These are phyloP conservation scores for Coprinopsis marcescibilis DNA, from an alignment of 768 basidiomycete genomes.

Conservation along the genomic window DNA sequence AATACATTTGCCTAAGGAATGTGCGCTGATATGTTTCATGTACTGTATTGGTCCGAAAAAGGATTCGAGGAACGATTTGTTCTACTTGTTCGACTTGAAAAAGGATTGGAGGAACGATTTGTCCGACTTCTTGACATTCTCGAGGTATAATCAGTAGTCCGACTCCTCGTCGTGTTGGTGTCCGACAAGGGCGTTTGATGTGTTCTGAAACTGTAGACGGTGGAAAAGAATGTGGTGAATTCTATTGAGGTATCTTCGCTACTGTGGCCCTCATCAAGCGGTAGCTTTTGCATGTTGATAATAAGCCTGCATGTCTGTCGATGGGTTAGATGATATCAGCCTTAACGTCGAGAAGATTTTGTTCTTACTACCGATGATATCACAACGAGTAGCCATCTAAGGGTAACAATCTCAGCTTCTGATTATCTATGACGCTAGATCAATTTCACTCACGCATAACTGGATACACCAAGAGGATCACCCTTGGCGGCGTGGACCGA, in stretches of 20 bases:
- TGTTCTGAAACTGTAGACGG: too few species aligned
- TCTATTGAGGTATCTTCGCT: constrained; percentile 4
- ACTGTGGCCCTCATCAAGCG: background rate
- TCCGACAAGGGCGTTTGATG: too few species aligned
- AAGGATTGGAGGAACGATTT: too few species aligned
- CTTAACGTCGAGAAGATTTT: background rate
- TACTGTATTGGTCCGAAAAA: too few species aligned
- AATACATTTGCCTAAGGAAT: too few species aligned
- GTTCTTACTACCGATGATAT: constrained; percentile 17
- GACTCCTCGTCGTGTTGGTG: too few species aligned
- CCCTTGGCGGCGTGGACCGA: constrained; percentile 15
- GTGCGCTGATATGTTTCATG: too few species aligned
- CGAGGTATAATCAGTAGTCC: too few species aligned
- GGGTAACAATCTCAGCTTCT: too few species aligned
- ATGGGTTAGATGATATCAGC: background rate
- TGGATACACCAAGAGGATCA: constrained; percentile 16
- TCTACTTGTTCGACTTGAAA: too few species aligned
- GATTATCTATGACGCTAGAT: background rate
- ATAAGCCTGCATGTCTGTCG: constrained; percentile 22
- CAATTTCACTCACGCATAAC: constrained; percentile 18
- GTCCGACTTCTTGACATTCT: too few species aligned
- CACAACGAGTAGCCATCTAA: constrained; percentile 21
- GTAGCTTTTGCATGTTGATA: constrained; percentile 18
- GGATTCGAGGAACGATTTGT: too few species aligned
- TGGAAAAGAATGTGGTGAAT: constrained; percentile 5